These are phyloP conservation scores for Lactifluus volemus DNA, from an alignment of 768 basidiomycete genomes.

Conservation along the genomic window DNA sequence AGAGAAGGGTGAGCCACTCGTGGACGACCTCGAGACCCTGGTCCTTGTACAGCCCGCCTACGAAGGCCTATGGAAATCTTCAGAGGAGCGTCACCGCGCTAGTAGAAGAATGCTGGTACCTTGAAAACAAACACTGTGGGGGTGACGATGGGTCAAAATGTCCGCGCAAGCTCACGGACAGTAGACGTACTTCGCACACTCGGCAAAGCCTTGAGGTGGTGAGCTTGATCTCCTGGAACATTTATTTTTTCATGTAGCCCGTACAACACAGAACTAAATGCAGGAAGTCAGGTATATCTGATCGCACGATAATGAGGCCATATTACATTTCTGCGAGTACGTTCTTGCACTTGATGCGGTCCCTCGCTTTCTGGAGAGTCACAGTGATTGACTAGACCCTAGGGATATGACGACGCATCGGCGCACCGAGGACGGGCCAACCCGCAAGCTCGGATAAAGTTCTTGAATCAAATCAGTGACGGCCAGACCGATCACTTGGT, in stretches of 20 bases:
- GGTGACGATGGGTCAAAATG: not conserved
- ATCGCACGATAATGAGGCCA: not conserved
- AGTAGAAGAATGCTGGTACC: not conserved
- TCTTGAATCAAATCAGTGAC: slow-evolving; percentile 5
- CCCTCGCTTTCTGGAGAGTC: slow-evolving; percentile 1
- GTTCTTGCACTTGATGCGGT: not conserved
- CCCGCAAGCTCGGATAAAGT: not conserved
- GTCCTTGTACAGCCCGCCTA: slow-evolving; percentile 10
- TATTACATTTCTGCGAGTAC: slow-evolving; percentile 4
- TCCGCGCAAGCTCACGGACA: not conserved
- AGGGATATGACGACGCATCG: not conserved
- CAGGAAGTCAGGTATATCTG: not conserved
- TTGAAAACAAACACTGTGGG: slow-evolving; percentile 12
- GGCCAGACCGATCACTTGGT: slow-evolving; percentile 2
- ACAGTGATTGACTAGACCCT: not conserved
- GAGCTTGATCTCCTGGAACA: not conserved
- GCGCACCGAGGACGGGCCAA: slow-evolving; percentile 7
- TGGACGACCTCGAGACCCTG: not conserved
- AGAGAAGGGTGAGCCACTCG: slow-evolving; percentile 2
- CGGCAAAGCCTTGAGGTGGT: not conserved
- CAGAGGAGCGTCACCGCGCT: not conserved
- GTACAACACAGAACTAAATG: not conserved
- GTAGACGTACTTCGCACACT: not conserved
- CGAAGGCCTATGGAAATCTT: slow-evolving; percentile 5
- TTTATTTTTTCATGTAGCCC: not conserved